Evolutionary conservation across 2,329 filamentous ascomycete genomes (phyloP), one percentile per base, ranked within the genome.

Genomic region (Septoria linicola): DNA sequence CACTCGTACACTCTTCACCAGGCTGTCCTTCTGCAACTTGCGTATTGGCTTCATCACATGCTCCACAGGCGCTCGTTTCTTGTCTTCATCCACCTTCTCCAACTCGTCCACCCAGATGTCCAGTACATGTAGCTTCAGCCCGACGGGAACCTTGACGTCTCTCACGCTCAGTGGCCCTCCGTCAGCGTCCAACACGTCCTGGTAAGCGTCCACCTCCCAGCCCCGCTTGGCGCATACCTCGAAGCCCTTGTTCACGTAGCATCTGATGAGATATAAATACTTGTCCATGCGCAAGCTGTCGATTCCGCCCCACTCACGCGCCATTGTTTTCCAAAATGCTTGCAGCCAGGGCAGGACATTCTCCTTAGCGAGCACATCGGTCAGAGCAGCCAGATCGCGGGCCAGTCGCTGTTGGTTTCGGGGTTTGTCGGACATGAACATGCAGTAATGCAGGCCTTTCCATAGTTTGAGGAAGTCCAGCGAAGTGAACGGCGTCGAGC

Each of bases 71-170:
- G 68, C 60, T 43, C 70, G 37, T 11, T 40, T 16, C 20, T 45
- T 67, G 54, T 70, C 63, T 34, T 69, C 75, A 46, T 83, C 80
- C 27, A 83, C 80, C 65, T 84, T 85, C 70, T 91, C 87, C 63
- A 91, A 71, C 77, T 96, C 91, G 69, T 97, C 93, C 7, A 95
- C 80, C 82, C 88, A 97, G 47, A 97, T 80, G 73, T 99, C 93
- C 57, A 95, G 71, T 11, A 91, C 80, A 71, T 99, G 93, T 69
- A 95, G 84, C 57, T 89, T 76, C 68, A 99, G 68, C 0, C 93
- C 93, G 61, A 93, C 87, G 0, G 92, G 87, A 1, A 95, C 81
- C 63, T 81, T 83, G 44, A 64, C 62, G 60, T 80, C 73, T 49
- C 64, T 69, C 10, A 70, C 55, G 59, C 73, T 76, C 58, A 80